Evolutionary conservation across 371 early-diverging fungal genomes (phyloP), one percentile per base, ranked within the genome.

Genomic region (Batrachochytrium dendrobatidis): DNA sequence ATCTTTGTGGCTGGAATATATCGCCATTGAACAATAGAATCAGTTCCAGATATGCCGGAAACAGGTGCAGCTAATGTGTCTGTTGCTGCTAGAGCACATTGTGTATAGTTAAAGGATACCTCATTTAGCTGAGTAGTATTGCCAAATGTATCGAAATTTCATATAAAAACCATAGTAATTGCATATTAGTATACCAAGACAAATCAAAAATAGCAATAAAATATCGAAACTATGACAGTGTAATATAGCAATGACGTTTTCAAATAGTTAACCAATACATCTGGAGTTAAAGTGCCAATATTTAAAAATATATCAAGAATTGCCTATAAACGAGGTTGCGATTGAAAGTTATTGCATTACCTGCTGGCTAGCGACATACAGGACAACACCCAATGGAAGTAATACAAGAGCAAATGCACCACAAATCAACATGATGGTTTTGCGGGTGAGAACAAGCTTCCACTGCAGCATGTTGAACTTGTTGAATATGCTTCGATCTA

Each of bases 51-150:
- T 18, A 34, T 28, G 12, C 49, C 18, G 34, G 39, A 24, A 17
- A 49, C 22, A 43, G 65, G 51, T 20, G 69, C 62, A 22, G 65
- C 48, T 34, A 35, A 34, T 2, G 39, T 32, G 18, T 7, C 26
- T 18, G 44, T 50, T 58, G 22, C 61, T 28, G 43, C 66, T 64
- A 6, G 32, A 3, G 35, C 64, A 69, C 98, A 98, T 46, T 80
- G 54, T 0, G 95, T 89, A 73, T 98, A 98, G 75, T 98, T 89
- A 51, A 98, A 85, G 31, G 79, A 79, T 28, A 95, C 68, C 69
- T 98, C 89, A 52, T 63, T 15, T 70, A 78, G 58, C 56, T 45
- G 49, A 3, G 22, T 8, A 25, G 7, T 26, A n/a, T n/a, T n/a
- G n/a, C n/a, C n/a, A n/a, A n/a, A n/a, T n/a, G n/a, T n/a, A n/a